Percentiles rank a stretch among this genome's conserved stretches.
Conservation (phyloP, 1,139 yeast species). For the Blastobotrys apis region DNA sequence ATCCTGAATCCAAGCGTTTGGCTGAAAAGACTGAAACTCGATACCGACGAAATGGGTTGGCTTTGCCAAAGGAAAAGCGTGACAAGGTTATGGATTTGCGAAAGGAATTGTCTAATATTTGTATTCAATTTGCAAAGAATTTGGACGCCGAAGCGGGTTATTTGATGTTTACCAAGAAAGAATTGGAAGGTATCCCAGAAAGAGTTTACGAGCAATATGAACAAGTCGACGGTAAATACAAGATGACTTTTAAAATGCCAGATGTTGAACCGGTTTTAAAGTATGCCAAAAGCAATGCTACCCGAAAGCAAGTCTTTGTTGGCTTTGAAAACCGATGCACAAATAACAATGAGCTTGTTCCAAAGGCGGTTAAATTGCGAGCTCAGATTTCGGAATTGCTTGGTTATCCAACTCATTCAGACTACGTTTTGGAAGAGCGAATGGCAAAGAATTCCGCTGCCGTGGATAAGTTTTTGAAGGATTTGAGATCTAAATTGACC, state of each 20-base stretch:
- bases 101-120: conserved; percentile 54
- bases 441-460: conserved; percentile 68
- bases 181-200: conserved; percentile 70
- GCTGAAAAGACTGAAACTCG: conserved; percentile 53
- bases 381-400: conserved; percentile 56
- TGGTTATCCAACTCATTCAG: conserved; percentile 66
- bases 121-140: conserved; percentile 57
- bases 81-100: conserved; percentile 54
- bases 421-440: conserved; percentile 65
- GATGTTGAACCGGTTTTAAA: conserved; percentile 73
- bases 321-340: conserved; percentile 66
- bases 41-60: conserved; percentile 65
- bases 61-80: conserved; percentile 51
- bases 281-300: conserved; percentile 57
- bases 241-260: conserved; percentile 78
- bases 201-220: conserved; percentile 58
- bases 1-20: conserved; percentile 54
- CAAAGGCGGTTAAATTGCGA: conserved; percentile 57
- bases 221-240: conserved; percentile 47
- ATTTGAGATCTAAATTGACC: conserved; percentile 52
- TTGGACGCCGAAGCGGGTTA: conserved; percentile 67
- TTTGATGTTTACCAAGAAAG: conserved; percentile 54
- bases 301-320: conserved; percentile 60
- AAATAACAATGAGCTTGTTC: conserved; percentile 57
- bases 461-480: conserved; percentile 58